Conservation (phyloP, 225 moss, liverwort and hornwort species). For the Sphagnum contortum region DNA sequence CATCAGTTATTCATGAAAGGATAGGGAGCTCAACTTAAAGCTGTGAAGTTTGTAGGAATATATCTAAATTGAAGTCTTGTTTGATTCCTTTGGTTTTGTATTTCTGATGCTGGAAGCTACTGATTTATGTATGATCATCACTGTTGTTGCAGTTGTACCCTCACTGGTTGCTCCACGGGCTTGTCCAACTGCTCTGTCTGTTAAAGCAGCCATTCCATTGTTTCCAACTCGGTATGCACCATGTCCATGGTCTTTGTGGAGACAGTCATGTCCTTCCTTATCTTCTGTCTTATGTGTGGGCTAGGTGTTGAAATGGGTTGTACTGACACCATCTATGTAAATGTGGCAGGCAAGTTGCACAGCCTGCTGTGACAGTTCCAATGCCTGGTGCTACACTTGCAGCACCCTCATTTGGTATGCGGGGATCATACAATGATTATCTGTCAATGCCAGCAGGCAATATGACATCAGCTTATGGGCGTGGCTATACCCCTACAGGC, state of each 20-base stretch:
- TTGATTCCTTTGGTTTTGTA: no score
- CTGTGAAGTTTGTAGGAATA: no score
- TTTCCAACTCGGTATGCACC: conserved; percentile 35
- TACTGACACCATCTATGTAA: not conserved
- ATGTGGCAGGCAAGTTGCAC: conserved; percentile 40
- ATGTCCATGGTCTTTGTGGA: not conserved
- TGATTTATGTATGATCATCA: not conserved
- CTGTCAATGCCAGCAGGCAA: conserved; percentile 45
- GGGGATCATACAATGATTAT: conserved; percentile 47
- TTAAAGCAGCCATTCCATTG: conserved; percentile 29
- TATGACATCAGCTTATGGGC: conserved; percentile 56
- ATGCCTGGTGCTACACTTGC: conserved; percentile 18
- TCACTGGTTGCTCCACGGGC: conserved; percentile 21
- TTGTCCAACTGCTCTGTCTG: conserved; percentile 19
- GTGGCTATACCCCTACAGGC: conserved; percentile 54
- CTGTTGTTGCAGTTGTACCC: conserved; percentile 8
- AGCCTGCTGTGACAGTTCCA: conserved; percentile 26
- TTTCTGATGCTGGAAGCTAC: no score
- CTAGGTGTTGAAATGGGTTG: no score
- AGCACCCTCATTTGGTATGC: conserved; percentile 37
- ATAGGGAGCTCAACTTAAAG: no score
- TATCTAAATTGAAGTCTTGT: not conserved
- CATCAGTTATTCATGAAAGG: not conserved
- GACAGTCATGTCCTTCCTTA: no score
- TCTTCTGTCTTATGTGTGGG: no score